Percentiles rank a stretch among this genome's conserved stretches.
phyloP scores from a whole-genome alignment of 805 yeast genomes.

The Tetrapisispora arboricola region DNA sequence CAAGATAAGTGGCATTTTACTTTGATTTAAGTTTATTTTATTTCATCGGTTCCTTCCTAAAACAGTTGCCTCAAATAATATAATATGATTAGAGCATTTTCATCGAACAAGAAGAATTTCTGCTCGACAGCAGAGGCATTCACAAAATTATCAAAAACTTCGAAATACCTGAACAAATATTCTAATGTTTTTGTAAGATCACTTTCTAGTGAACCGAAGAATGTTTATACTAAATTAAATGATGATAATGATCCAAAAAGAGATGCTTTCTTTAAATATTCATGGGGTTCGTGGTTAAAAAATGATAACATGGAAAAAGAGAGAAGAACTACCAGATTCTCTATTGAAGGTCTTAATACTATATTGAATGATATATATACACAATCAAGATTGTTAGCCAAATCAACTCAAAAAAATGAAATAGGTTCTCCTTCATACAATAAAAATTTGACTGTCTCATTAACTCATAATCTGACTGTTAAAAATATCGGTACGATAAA shows the following conservation, averaged over 20 bases:
- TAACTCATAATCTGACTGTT: conserved; percentile 40
- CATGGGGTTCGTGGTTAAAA: conserved; percentile 93
- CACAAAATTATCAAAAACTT: neutral
- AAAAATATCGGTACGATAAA: conserved; percentile 36
- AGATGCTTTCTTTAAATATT: conserved; percentile 67
- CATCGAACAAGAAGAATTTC: neutral
- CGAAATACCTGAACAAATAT: neutral
- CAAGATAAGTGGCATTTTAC: too few relatives aligned
- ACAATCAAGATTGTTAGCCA: conserved; percentile 29
- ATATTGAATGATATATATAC: conserved; percentile 38
- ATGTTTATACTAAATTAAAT: conserved; percentile 40
- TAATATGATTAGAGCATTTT: neutral
- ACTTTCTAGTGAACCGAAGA: conserved; percentile 27
- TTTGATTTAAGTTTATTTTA: too few relatives aligned
- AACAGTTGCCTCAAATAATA: too few relatives aligned
- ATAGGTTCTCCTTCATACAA: conserved; percentile 31
- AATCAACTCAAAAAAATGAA: conserved; percentile 14
- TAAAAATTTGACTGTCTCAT: conserved; percentile 33
- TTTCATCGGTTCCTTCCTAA: too few relatives aligned
- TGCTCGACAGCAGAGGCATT: too few relatives aligned
- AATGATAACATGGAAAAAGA: conserved; percentile 67
- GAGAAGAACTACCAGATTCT: conserved; percentile 69
- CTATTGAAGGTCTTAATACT: conserved; percentile 62
- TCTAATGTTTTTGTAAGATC: conserved; percentile 11
- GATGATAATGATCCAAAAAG: conserved; percentile 60